These are phyloP conservation scores for Trichoderma semiorbis DNA, from an alignment of 2,329 filamentous ascomycete genomes.

Conservation along the genomic window DNA sequence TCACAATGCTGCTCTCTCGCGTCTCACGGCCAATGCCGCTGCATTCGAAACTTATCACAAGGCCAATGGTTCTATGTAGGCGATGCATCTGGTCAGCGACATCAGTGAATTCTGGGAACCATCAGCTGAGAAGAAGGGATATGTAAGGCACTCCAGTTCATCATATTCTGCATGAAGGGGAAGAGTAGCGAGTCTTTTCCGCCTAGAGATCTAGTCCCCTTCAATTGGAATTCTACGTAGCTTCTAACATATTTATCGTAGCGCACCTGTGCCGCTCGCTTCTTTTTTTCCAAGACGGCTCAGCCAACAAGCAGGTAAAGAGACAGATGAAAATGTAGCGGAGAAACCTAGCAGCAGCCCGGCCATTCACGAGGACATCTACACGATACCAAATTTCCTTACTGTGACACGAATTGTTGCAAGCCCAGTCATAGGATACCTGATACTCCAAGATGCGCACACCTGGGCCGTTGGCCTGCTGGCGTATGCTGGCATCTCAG, in stretches of 20 bases:
- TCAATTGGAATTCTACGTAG: neutral
- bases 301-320: conserved; percentile 18
- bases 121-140: neutral
- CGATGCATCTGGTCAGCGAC: conserved; percentile 2
- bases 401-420: conserved; percentile 82
- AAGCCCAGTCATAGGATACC: conserved; percentile 82
- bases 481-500: conserved; percentile 85
- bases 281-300: neutral
- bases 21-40: neutral
- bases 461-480: conserved; percentile 80
- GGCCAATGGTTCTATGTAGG: neutral
- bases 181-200: neutral
- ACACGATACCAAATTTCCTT: conserved; percentile 91
- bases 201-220: neutral
- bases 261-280: neutral
- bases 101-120: neutral
- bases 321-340: neutral
- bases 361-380: conserved; percentile 79
- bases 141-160: conserved; percentile 1
- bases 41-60: neutral
- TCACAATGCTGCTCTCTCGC: conserved; percentile 2
- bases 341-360: neutral
- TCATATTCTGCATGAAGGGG: neutral
- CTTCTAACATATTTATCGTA: neutral
- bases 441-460: conserved; percentile 80